A percentile compares a stretch with the other conserved stretches of the same genome.
These are phyloP conservation scores for Phytophthora capsici DNA, from an alignment of 352 stramenopile genomes.

Conservation along the genomic window DNA sequence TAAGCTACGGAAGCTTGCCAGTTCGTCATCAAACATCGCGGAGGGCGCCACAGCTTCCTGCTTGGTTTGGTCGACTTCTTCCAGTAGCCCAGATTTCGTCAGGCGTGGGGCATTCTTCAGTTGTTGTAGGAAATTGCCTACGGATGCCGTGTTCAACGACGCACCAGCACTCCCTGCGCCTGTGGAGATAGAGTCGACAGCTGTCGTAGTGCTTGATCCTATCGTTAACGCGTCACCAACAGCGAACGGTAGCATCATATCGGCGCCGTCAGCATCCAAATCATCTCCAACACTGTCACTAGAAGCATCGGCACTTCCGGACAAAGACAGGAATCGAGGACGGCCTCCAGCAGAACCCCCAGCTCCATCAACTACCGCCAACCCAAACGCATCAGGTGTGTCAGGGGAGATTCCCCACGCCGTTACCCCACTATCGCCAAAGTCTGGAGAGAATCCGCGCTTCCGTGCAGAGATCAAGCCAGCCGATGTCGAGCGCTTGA, in stretches of 20 bases:
- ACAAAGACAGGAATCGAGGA: constrained; percentile 53
- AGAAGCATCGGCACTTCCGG: constrained; percentile 19
- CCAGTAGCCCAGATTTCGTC: too few relatives aligned
- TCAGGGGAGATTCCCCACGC: constrained; percentile 77
- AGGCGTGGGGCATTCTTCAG: constrained; percentile 80
- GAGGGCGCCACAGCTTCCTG: constrained; percentile 8
- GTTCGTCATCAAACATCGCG: constrained; percentile 78
- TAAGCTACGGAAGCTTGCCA: constrained; percentile 71
- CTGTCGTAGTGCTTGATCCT: constrained; percentile 49
- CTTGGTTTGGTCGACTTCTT: background rate
- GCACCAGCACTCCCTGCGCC: constrained; percentile 18
- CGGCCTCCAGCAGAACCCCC: constrained; percentile 29
- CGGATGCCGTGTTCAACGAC: constrained; percentile 62
- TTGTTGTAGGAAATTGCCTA: constrained; percentile 82
- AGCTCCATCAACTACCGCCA: constrained; percentile 49
- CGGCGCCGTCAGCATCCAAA: constrained; percentile 25
- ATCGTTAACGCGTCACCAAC: constrained; percentile 45
- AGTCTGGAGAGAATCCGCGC: constrained; percentile 68
- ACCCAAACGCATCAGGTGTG: constrained; percentile 66
- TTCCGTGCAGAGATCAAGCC: constrained; percentile 33
- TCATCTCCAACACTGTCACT: constrained; percentile 22
- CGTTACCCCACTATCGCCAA: constrained; percentile 58
- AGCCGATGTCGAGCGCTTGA: constrained; percentile 24
- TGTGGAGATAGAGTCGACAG: constrained; percentile 47
- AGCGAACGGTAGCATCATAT: constrained; percentile 76